Percentiles rank a stretch among this genome's conserved stretches.
These are phyloP conservation scores for Lentinus tigrinus DNA, from an alignment of 768 basidiomycete genomes.

Conservation along the genomic window DNA sequence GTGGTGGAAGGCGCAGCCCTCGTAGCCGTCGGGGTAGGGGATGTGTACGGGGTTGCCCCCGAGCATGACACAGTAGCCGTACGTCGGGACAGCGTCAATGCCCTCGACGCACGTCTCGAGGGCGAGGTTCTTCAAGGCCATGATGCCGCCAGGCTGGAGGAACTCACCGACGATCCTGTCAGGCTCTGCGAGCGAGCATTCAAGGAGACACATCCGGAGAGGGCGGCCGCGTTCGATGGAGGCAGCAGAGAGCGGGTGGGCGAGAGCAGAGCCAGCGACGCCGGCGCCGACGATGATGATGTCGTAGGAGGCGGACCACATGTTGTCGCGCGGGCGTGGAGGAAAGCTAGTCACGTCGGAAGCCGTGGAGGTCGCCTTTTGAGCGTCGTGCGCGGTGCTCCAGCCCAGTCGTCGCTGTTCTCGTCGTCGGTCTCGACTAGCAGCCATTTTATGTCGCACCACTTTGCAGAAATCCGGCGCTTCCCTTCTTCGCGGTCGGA, in stretches of 20 bases:
- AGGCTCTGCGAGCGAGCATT: constrained; percentile 88
- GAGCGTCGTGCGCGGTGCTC: constrained; percentile 10
- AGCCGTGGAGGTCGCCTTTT: constrained; percentile 5
- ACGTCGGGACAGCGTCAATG: constrained; percentile 82
- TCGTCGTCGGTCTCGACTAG: constrained; percentile 15
- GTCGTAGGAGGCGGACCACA: constrained; percentile 52
- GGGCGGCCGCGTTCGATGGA: constrained; percentile 43
- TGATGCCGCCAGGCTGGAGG: constrained; percentile 89
- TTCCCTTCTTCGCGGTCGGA: too few species aligned
- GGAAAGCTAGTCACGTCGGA: neutral
- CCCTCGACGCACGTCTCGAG: constrained; percentile 72
- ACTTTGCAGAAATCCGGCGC: neutral
- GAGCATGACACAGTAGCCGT: constrained; percentile 84
- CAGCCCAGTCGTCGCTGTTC: constrained; percentile 12
- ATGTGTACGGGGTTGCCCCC: constrained; percentile 74
- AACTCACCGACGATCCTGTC: constrained; percentile 98
- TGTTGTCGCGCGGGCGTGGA: constrained; percentile 2
- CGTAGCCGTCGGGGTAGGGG: constrained; percentile 73
- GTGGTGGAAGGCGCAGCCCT: constrained; percentile 92
- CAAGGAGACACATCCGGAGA: constrained; percentile 79
- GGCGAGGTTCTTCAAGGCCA: constrained; percentile 74
- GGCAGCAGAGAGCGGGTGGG: constrained; percentile 73
- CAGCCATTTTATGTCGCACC: constrained; percentile 8
- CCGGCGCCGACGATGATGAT: constrained; percentile 91
- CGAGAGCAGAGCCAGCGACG: constrained; percentile 84